phyloP scores from a whole-genome alignment of 2,329 filamentous ascomycete genomes.

The Talaromyces islandicus region DNA sequence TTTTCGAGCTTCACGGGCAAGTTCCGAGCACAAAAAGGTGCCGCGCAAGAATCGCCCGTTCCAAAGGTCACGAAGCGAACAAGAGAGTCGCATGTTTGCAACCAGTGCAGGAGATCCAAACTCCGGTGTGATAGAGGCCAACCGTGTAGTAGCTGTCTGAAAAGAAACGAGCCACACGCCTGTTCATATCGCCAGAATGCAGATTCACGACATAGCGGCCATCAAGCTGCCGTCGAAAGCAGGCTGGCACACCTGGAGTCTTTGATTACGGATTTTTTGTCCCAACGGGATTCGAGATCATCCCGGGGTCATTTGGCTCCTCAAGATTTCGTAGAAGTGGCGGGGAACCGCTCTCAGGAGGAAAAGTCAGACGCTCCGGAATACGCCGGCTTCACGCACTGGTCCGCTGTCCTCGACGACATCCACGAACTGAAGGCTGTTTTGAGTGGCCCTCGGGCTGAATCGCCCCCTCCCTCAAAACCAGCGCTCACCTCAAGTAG shows the following conservation, averaged over 20 bases:
- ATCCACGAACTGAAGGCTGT: constrained; percentile 10
- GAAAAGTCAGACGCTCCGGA: background rate
- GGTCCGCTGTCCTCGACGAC: constrained; percentile 10
- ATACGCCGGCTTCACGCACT: background rate
- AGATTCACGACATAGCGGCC: background rate
- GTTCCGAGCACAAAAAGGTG: background rate
- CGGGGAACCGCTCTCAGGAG: background rate
- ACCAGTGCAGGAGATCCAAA: background rate
- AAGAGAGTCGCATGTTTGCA: background rate
- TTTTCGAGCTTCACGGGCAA: background rate
- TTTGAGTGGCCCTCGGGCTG: constrained; percentile 1
- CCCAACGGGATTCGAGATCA: background rate
- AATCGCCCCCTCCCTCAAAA: background rate
- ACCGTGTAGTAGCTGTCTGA: background rate
- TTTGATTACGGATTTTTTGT: background rate
- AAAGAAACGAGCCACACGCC: background rate
- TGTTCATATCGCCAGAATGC: background rate
- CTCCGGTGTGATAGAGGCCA: background rate
- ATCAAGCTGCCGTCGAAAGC: background rate
- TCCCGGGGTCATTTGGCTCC: background rate
- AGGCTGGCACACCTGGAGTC: background rate
- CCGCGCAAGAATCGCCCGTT: background rate
- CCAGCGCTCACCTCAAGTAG: background rate
- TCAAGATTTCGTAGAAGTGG: background rate
- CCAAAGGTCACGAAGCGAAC: background rate